Conservation (phyloP, 441 rosid species). For the Metrosideros polymorpha region DNA sequence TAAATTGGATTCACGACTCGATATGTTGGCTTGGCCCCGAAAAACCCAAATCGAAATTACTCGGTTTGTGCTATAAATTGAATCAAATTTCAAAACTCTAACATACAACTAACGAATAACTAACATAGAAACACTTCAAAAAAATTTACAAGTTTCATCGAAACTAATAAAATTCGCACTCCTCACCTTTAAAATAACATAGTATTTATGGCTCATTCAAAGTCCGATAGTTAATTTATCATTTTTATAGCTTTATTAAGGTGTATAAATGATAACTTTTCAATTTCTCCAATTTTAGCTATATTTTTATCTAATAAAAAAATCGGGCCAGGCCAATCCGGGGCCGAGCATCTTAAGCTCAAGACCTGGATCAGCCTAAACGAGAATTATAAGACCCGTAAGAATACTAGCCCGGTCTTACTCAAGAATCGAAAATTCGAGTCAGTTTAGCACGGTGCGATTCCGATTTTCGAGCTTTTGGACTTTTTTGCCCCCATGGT, state of each 20-base stretch:
- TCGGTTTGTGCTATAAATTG: no score
- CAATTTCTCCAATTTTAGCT: neutral
- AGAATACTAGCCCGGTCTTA: neutral
- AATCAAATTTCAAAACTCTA: neutral
- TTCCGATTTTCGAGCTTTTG: neutral
- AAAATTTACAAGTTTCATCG: neutral
- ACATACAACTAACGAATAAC: neutral
- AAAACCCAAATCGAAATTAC: no score
- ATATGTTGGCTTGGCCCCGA: no score
- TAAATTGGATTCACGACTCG: no score
- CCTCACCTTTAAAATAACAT: neutral
- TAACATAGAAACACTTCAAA: neutral
- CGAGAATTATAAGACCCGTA: neutral
- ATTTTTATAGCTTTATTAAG: neutral
- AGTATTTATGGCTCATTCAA: neutral
- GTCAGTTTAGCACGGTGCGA: neutral
- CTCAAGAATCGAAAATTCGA: neutral
- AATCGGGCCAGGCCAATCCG: neutral
- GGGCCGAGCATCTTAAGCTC: neutral
- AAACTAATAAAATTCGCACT: neutral
- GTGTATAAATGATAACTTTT: neutral
- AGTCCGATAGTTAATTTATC: neutral
- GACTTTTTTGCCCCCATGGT: neutral
- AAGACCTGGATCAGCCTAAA: neutral
- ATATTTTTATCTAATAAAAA: neutral